Base-by-base conservation (phyloP, 352 stramenopile genomes). In the Peronosclerospora sorghi region DNA sequence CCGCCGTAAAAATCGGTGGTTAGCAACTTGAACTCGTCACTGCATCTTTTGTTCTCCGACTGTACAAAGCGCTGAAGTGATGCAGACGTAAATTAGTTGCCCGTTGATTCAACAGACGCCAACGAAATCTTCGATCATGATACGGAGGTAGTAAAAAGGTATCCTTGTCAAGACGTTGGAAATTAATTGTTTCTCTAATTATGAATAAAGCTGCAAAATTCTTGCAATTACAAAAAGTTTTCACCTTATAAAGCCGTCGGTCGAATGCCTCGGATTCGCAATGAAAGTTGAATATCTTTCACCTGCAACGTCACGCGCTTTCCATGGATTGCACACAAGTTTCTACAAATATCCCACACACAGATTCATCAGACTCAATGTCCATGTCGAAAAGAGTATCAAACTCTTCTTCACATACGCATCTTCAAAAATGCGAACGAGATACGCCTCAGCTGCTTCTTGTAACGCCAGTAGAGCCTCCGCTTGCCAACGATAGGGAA, bases 261-360 rank as follows among this genome's bases (percentile, higher is more conserved):
- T 62, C 52, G 51, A 48, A 66, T 65, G 8, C 89, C 89, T 47
- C 89, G 81, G 56, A 97, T 97, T 58, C 89, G 70, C 57, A 90
- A 68, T n/a, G 89, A 84, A 29, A 97, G 62, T 65, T 97, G 89
- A 62, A 97, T 88, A 63, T 97, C 89, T 62, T 96, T 97, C 26
- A 88, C 81, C 83, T 97, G 96, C 51, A 97, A 77, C 13, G 91
- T 97, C 27, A 97, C 89, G 53, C 93, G 86, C 65, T 97, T 97
- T 50, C 83, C 88, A 68, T 97, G 89, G 45, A 97, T 97, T 17
- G 90, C 83, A 63, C 91, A 97, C 48, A 98, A 73, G 73, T 98
- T 97, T 48, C 87, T 96, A 37, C 14, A 45, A 26, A 15, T 32
- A 30, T 12, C 19, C 17, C 13, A 19, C 2, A 5, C 30, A 35